Evolutionary conservation across 2,329 filamentous ascomycete genomes (phyloP).

Genomic region (Sordariomycetes sp.): DNA sequence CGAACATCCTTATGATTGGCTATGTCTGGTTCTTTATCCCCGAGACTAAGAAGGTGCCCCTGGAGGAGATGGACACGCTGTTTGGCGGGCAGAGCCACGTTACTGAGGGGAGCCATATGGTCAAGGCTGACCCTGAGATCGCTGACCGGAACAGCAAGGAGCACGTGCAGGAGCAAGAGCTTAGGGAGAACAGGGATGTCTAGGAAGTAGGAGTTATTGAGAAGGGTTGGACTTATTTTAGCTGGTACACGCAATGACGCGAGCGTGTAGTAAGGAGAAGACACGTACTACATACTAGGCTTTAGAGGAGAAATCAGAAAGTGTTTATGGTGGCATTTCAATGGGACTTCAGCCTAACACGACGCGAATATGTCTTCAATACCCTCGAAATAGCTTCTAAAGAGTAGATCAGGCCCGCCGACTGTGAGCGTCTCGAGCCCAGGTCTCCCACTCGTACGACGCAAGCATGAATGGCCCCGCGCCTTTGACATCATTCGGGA

Average conservation of each 20-base stretch:
- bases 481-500: background rate
- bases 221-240: too few relatives aligned
- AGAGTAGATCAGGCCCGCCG: too few relatives aligned
- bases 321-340: too few relatives aligned
- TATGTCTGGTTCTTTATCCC: conserved; percentile 55
- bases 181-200: background rate
- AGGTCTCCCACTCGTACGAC: background rate
- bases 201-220: too few relatives aligned
- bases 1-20: conserved; percentile 46
- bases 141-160: background rate
- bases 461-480: background rate
- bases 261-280: too few relatives aligned
- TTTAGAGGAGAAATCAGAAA: too few relatives aligned
- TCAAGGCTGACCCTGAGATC: background rate
- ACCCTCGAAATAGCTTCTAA: too few relatives aligned
- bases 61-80: conserved; percentile 54
- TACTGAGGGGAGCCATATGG: background rate
- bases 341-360: too few relatives aligned
- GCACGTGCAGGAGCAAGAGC: background rate
- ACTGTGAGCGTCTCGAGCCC: background rate
- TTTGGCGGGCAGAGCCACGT: conserved; percentile 28
- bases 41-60: conserved; percentile 55
- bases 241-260: too few relatives aligned
- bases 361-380: too few relatives aligned
- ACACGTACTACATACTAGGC: too few relatives aligned